phyloP scores from a whole-genome alignment of 176 grass and related monocot species.

The Oryza nivara region DNA sequence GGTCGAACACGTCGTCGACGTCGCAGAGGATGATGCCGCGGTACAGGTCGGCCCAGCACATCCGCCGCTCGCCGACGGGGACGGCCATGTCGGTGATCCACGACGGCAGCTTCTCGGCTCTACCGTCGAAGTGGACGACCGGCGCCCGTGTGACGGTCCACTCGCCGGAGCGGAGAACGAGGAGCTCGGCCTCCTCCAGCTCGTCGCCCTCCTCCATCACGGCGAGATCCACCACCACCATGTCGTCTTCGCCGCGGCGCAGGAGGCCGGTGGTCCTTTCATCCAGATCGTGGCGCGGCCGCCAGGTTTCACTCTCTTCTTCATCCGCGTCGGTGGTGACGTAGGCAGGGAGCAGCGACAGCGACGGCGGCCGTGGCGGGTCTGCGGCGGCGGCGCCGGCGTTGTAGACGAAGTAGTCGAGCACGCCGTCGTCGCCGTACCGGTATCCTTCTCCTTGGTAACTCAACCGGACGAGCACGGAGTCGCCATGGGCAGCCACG shows the following conservation, averaged over 20 bases:
- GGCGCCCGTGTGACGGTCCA: neutral
- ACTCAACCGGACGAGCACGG: neutral
- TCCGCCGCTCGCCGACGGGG: neutral
- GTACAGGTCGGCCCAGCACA: neutral
- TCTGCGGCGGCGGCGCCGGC: no score
- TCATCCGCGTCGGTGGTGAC: no score
- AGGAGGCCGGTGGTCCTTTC: no score
- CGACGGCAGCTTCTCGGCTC: no score
- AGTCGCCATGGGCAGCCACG: constrained; percentile 9
- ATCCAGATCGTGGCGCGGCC: no score
- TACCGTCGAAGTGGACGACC: neutral
- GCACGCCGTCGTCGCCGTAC: no score
- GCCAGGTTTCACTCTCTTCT: no score
- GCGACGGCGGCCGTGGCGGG: no score
- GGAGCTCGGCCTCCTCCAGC: neutral
- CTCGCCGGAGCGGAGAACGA: neutral
- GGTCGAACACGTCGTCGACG: neutral
- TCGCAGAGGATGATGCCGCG: neutral
- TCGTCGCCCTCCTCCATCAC: no score
- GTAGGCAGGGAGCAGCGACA: no score
- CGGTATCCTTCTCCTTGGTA: no score
- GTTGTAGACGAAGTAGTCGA: neutral
- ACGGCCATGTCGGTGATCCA: neutral
- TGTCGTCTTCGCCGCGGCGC: no score
- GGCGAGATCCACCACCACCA: neutral